These are phyloP conservation scores for Tylopilus rubrobrunneus DNA, from an alignment of 768 basidiomycete genomes.

Conservation along the genomic window DNA sequence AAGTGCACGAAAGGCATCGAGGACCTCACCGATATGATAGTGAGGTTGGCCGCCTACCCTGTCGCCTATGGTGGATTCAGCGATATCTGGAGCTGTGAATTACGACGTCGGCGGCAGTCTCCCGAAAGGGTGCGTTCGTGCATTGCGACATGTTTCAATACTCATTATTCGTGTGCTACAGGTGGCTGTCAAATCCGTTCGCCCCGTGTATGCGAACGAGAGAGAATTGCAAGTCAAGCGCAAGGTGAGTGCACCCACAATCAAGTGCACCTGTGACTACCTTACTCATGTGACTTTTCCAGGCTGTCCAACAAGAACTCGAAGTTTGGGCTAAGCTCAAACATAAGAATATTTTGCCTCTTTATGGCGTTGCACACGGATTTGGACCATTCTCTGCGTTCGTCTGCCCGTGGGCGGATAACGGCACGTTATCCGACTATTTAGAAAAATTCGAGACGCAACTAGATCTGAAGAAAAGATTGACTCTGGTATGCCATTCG, in stretches of 20 bases:
- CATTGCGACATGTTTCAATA: background rate
- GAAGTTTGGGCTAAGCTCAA: conserved; percentile 27
- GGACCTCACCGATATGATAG: conserved; percentile 17
- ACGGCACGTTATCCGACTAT: conserved; percentile 31
- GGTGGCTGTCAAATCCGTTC: conserved; percentile 29
- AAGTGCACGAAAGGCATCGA: background rate
- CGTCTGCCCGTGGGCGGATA: conserved; percentile 32
- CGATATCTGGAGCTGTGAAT: conserved; percentile 26
- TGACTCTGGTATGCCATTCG: conserved; percentile 13
- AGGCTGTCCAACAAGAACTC: conserved; percentile 30
- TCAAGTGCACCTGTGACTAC: background rate
- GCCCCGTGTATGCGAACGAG: background rate
- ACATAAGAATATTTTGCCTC: conserved; percentile 30
- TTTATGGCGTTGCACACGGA: conserved; percentile 23
- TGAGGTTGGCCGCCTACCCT: conserved; percentile 18
- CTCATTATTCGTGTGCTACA: background rate
- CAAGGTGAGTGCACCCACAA: conserved; percentile 5
- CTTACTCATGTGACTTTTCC: background rate
- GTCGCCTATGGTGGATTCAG: conserved; percentile 29
- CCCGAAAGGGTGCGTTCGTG: conserved; percentile 10
- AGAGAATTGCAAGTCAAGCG: conserved; percentile 10
- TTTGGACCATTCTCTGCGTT: conserved; percentile 31
- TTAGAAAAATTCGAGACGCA: conserved; percentile 14
- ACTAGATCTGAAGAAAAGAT: conserved; percentile 13
- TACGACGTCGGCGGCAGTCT: background rate